Evolutionary conservation across 1,284 basidiomycete species (phyloP).

Genomic region (Cutaneotrichosporon daszewskae): DNA sequence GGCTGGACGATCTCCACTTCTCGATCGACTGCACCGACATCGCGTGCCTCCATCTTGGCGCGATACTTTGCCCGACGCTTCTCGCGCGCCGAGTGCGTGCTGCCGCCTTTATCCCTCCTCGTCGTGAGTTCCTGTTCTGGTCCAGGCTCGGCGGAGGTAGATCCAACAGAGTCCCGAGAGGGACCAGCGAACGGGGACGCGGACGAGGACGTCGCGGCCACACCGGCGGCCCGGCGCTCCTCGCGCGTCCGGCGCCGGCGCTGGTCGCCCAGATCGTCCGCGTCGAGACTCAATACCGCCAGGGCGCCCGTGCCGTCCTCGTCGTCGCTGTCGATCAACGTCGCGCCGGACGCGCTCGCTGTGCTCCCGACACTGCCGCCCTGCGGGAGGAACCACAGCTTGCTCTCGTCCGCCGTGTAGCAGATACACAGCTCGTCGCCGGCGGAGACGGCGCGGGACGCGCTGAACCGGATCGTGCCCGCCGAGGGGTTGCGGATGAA

Average conservation of each 20-base stretch:
- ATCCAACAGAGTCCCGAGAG: too few species aligned
- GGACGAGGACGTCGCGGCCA: too few species aligned
- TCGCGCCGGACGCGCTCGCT: conserved; percentile 2
- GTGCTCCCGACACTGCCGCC: not conserved
- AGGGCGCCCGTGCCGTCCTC: conserved; percentile 10
- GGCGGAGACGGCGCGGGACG: conserved; percentile 24
- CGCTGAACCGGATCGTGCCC: conserved; percentile 35
- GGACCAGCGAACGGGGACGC: too few species aligned
- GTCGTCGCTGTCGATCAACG: conserved; percentile 5
- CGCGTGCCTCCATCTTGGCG: conserved; percentile 11
- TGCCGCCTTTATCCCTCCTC: conserved; percentile 5
- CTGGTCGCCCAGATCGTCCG: too few species aligned
- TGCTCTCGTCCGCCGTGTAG: conserved; percentile 44
- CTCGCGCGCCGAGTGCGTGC: conserved; percentile 12
- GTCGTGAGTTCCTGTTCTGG: not conserved
- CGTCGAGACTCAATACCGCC: conserved; percentile 5
- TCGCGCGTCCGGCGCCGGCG: too few species aligned
- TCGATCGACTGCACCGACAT: not conserved
- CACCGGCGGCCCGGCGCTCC: not conserved
- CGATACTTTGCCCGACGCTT: conserved; percentile 10
- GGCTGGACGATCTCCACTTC: conserved; percentile 1
- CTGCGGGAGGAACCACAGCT: conserved; percentile 45
- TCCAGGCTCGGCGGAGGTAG: too few species aligned
- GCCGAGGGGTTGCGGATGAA: conserved; percentile 31
- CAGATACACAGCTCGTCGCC: conserved; percentile 45